Evolutionary conservation across 148 eudicot genomes (phyloP).

Genomic region (Spergularia marina): DNA sequence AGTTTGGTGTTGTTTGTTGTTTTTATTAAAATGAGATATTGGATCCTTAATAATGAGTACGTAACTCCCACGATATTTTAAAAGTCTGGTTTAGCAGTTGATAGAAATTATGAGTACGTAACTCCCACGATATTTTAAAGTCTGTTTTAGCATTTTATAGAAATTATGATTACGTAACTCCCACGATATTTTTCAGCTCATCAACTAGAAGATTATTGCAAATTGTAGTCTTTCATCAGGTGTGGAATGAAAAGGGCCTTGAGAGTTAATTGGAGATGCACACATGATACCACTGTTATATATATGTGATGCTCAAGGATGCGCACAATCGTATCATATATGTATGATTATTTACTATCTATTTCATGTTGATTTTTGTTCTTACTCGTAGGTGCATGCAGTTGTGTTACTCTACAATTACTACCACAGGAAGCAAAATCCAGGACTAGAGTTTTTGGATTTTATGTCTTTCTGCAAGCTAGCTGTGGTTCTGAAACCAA

Average conservation of each 20-base stretch:
- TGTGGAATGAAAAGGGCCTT: not conserved
- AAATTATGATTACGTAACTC: not conserved
- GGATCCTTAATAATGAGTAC: not conserved
- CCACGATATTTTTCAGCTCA: not conserved
- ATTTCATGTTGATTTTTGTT: slow-evolving; percentile 5
- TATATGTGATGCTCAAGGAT: not conserved
- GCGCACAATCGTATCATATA: not conserved
- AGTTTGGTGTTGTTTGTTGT: too few relatives aligned
- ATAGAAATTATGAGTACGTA: not conserved
- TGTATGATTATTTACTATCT: not conserved
- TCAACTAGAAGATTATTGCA: not conserved
- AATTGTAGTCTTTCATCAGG: not conserved
- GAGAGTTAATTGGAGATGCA: not conserved
- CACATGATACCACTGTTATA: not conserved
- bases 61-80: not conserved
- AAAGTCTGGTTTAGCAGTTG: not conserved
- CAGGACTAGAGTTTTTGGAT: slow-evolving; percentile 46
- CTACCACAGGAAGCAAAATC: slow-evolving; percentile 63
- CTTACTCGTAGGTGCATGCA: slow-evolving; percentile 66
- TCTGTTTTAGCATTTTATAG: not conserved
- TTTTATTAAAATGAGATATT: not conserved
- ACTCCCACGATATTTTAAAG: not conserved
- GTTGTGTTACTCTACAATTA: slow-evolving; percentile 89
- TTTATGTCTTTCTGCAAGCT: slow-evolving; percentile 70
- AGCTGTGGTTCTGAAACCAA: slow-evolving; percentile 51